Conservation (phyloP, 169 alveolate species). For the Eimeria praecox region DNA sequence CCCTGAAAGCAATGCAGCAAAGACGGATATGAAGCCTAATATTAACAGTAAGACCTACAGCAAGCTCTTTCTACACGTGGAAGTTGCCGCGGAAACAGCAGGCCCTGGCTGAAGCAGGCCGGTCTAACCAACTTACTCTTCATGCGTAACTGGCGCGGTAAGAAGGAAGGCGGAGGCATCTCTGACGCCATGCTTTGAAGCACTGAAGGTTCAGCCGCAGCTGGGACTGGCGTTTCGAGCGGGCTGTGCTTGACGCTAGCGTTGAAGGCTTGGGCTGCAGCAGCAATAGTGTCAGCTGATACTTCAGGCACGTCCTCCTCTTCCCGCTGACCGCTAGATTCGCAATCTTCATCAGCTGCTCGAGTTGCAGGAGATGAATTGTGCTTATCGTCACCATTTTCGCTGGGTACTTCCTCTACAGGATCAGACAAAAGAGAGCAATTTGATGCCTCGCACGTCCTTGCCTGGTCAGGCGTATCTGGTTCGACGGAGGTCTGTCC, state of each 20-base stretch:
- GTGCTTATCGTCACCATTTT: not conserved
- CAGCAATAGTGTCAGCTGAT: constrained; percentile 12
- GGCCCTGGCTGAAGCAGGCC: not conserved
- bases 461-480: constrained; percentile 11
- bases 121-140: not conserved
- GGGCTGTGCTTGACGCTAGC: not conserved
- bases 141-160: constrained; percentile 69
- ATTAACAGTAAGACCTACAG: not conserved
- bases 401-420: not conserved
- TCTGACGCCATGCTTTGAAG: constrained; percentile 6
- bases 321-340: not conserved
- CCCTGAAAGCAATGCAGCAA: not conserved
- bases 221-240: not conserved
- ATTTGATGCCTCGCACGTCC: not conserved
- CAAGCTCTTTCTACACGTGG: not conserved
- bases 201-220: not conserved
- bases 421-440: not conserved
- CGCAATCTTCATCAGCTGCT: not conserved
- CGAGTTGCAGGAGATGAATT: not conserved
- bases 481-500: constrained; percentile 2
- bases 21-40: not conserved
- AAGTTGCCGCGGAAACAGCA: not conserved
- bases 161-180: constrained; percentile 68
- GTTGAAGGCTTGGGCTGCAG: constrained; percentile 19
- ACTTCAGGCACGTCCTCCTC: not conserved